Evolutionary conservation across 257 asterid genomes (phyloP), one percentile per base, ranked within the genome.

Genomic region (Phtheirospermum japonicum): DNA sequence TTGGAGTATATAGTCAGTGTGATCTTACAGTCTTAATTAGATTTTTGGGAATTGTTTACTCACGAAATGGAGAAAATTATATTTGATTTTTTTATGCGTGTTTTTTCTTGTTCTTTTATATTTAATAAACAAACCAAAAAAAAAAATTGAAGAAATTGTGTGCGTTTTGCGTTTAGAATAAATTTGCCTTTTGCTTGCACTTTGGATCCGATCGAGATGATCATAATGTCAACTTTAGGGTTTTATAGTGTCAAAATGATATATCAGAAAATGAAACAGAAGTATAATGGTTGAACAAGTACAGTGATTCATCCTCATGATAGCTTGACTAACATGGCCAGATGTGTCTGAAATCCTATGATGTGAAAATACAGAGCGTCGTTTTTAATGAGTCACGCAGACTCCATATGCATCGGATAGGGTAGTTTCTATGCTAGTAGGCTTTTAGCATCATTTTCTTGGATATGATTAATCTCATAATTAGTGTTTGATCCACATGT

Each of bases 131-230:
- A n/a, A n/a, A n/a, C n/a, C n/a, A n/a, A n/a, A n/a, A n/a, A n/a
- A n/a, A n/a, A n/a, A n/a, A n/a, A n/a, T n/a, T n/a, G n/a, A n/a
- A n/a, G n/a, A 12, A 36, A 36, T 36, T 59, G 12, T 63, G 34
- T 40, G 9, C 39, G 18, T 30, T 10, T 4, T 12, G 42, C n/a
- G 20, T 45, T 33, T 10, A 26, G 11, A 9, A 8, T 28, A 17
- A 28, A 4, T n/a, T 13, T 46, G 5, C 4, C 5, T 10, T 3
- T 43, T 26, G 6, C 16, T 66, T 60, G 31, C 43, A 31, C 17
- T 68, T 51, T 5, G 43, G 66, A 26, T 45, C 53, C 8, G 19
- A 18, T 18, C 36, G 42, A 17, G 20, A 32, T 43, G 68, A 57
- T 46, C 58, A 17, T 12, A 4, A 20, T 45, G 19, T 37, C 7